Base-by-base conservation (phyloP, 441 rosid species). In the Jatropha multifida region DNA sequence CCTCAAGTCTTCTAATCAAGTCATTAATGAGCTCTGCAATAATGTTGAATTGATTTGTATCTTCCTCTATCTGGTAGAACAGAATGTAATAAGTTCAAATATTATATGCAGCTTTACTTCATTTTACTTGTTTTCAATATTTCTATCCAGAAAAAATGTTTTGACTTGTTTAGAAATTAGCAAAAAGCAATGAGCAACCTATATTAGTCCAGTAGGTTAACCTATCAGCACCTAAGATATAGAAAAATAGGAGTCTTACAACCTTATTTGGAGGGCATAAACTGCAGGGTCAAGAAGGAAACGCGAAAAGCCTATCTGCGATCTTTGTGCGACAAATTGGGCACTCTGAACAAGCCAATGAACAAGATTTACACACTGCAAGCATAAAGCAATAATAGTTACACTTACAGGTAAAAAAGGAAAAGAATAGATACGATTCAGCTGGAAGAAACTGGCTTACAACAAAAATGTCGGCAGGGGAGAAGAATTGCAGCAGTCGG, bases 331-430 rank as follows among this genome's bases (percentile, higher is more conserved):
- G 98, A 79, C 99, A 96, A 49, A 96, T 91, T 71, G 98, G 99
- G 81, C 99, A 96, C 86, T 96, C 99, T 0, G 97, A 87, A 85
- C 97, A 96, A 83, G 97, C 97, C 70, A 94, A 91, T 5, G 98
- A 96, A 83, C 99, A 96, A 72, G 90, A 89, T 92, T 92, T 91
- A 91, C 99, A 94, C 85, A 94, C 99, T 96, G 94, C 88, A 84
- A 78, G 76, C 68, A 72, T 9, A 70, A 27, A 71, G 66, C 12
- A 64, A 52, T 12, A 32, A 40, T 3, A 4, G 41, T 67, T 67
- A 66, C 7, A 18, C 72, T 55, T 44, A 65, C 65, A 60, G 64
- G 72, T 20, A 48, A 40, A 7, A 56, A 48, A 20, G 65, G 44
- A n/a, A 27, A 72, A 72, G 3, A 40, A 1, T 2, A 73, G 38